Evolutionary conservation across 73 alveolate genomes (phyloP).

Genomic region (Paraurostyla sp.): DNA sequence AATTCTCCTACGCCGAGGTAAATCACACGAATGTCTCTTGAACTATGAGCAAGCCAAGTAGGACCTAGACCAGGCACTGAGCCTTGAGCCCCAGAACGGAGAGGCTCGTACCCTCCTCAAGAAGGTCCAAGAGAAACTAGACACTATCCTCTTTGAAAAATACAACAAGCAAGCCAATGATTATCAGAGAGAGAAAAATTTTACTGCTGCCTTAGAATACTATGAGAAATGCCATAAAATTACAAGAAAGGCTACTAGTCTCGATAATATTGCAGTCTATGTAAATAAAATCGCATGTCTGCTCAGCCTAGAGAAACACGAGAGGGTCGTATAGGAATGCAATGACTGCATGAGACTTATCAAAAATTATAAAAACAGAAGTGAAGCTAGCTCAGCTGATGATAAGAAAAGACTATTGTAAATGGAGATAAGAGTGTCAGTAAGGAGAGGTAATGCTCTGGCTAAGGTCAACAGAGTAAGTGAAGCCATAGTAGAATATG

Average conservation of each 20-base stretch:
- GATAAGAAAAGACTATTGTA: conserved; percentile 77
- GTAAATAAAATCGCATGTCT: conserved; percentile 79
- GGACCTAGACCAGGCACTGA: conserved; percentile 69
- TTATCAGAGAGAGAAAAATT: conserved; percentile 72
- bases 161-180: conserved; percentile 83
- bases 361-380: conserved; percentile 79
- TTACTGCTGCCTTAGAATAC: conserved; percentile 83
- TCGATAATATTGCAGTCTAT: conserved; percentile 72
- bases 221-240: conserved; percentile 80
- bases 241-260: conserved; percentile 64
- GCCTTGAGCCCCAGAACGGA: conserved; percentile 68
- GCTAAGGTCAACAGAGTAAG: conserved; percentile 75
- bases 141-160: conserved; percentile 78
- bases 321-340: conserved; percentile 58
- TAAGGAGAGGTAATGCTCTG: conserved; percentile 88
- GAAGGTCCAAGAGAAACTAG: conserved; percentile 80
- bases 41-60: conserved; percentile 72
- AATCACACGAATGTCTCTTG: conserved; percentile 79
- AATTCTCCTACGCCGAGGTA: conserved; percentile 90
- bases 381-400: conserved; percentile 70
- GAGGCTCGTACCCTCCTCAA: conserved; percentile 66
- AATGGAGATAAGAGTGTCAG: conserved; percentile 85
- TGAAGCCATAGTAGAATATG: conserved; percentile 88
- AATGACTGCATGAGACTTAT: conserved; percentile 79
- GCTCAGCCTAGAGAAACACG: conserved; percentile 61